Conservation (phyloP, 2,329 filamentous ascomycete species). For the Fusarium palustre region DNA sequence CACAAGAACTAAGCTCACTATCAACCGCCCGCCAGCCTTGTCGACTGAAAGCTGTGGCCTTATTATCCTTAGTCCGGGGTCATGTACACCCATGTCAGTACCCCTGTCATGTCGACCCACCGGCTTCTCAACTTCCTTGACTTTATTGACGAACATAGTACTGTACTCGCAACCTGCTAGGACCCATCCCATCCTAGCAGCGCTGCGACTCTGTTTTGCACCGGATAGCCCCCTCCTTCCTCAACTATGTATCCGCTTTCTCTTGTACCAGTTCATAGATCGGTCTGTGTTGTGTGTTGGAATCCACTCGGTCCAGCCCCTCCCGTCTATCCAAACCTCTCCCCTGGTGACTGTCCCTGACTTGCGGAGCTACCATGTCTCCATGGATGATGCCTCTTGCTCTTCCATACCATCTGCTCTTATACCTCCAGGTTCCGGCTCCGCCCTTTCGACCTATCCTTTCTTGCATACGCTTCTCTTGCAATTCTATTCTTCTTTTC, state of each 20-base stretch:
- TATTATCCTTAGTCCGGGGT: constrained; percentile 45
- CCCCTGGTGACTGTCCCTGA: constrained; percentile 45
- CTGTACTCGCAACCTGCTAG: constrained; percentile 38
- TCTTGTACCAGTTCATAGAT: constrained; percentile 45
- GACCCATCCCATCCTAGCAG: constrained; percentile 39
- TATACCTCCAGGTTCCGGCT: constrained; percentile 50
- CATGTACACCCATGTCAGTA: constrained; percentile 27
- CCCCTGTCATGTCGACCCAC: constrained; percentile 37
- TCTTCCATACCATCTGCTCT: constrained; percentile 46
- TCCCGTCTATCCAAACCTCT: constrained; percentile 45
- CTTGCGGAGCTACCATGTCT: constrained; percentile 42
- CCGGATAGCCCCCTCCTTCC: constrained; percentile 31
- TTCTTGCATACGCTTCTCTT: constrained; percentile 39
- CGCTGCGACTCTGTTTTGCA: constrained; percentile 45
- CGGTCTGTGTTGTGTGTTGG: constrained; percentile 46
- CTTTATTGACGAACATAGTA: constrained; percentile 43
- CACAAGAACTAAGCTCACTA: constrained; percentile 18
- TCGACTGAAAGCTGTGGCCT: constrained; percentile 43
- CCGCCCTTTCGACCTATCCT: constrained; percentile 42
- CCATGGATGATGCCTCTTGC: constrained; percentile 49
- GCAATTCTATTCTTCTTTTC: constrained; percentile 42
- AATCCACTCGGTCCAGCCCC: constrained; percentile 45
- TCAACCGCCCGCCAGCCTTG: constrained; percentile 37
- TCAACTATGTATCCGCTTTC: constrained; percentile 32
- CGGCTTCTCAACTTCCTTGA: constrained; percentile 43